A percentile compares a stretch with the other conserved stretches of the same genome.
Evolutionary conservation across 352 stramenopile genomes (phyloP).

Genomic region (Globisporangium iwayamae): DNA sequence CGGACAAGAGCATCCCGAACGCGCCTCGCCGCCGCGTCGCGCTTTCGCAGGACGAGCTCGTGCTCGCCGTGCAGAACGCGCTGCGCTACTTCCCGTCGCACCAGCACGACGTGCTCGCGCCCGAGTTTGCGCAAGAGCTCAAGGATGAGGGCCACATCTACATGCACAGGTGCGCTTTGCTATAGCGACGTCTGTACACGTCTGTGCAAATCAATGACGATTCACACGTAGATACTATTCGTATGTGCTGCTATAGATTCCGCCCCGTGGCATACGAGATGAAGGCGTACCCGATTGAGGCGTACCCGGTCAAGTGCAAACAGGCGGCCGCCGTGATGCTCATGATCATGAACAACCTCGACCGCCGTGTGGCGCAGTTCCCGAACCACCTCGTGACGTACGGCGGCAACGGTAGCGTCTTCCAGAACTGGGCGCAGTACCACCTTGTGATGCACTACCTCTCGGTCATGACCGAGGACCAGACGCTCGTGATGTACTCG

Average conservation of each 20-base stretch:
- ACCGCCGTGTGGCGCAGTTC: conserved; percentile 84
- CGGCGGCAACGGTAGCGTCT: conserved; percentile 87
- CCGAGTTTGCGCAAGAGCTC: conserved; percentile 80
- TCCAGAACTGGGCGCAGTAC: conserved; percentile 90
- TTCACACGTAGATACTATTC: too few relatives aligned
- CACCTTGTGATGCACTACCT: conserved; percentile 86
- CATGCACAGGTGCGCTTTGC: too few relatives aligned
- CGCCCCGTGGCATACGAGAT: conserved; percentile 85
- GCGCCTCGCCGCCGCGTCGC: conserved; percentile 52
- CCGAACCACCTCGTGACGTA: conserved; percentile 87
- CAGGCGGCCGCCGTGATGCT: conserved; percentile 82
- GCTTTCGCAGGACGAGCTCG: conserved; percentile 54
- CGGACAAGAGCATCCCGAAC: conserved; percentile 46
- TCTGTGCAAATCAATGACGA: too few relatives aligned
- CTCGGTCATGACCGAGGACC: conserved; percentile 82
- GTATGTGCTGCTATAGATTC: conserved; percentile 42
- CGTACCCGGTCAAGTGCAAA: conserved; percentile 69
- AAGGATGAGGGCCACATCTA: too few relatives aligned
- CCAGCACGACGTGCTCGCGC: conserved; percentile 60
- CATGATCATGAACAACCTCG: conserved; percentile 92
- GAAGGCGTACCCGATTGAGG: conserved; percentile 80
- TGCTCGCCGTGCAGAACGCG: conserved; percentile 84
- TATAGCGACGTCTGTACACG: too few relatives aligned
- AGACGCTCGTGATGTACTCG: conserved; percentile 90
- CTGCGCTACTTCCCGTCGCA: conserved; percentile 82